Evolutionary conservation across 306 rosid genomes (phyloP), one percentile per base, ranked within the genome.

Genomic region (Erythrophleum fordii): DNA sequence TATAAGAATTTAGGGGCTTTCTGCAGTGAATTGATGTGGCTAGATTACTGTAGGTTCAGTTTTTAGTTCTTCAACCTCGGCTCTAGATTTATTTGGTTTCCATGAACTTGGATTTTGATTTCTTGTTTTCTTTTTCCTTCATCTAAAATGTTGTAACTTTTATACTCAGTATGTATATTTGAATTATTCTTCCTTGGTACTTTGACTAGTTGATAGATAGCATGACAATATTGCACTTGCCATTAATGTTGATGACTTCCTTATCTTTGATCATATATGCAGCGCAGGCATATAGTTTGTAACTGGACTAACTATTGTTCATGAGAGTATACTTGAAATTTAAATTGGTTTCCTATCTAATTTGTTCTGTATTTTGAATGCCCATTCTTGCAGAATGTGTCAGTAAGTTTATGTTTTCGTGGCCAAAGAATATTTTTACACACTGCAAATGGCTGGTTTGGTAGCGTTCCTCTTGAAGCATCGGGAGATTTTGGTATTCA

Each of bases 401-500:
- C 91, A 12, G 90, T 91, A 76, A 90, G 86, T 88, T 88, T 93
- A 87, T 86, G 96, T 85, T 95, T 93, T 52, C 99, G 98, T 72
- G 97, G 97, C 79, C 99, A 95, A 87, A 89, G 91, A 83, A 87
- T 95, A 88, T 93, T 91, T 82, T 78, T 95, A 79, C 97, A 95
- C 81, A 93, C 93, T 85, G 91, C 94, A 80, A 88, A 87, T 84
- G 99, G 99, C 80, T 91, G 91, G 91, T 95, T 93, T 86, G 99
- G 99, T 68, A 86, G 88, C 75, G 87, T 91, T 84, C 97, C 99
- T 81, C 66, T 95, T 48, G 99, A 95, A 88, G 96, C 93, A 65
- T 93, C 99, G 66, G 99, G 99, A 77, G 98, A 95, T 85, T 95
- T 91, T 81, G 99, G 99, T 69, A 93, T 95, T 83, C 81, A 95